Conservation (phyloP, 2,329 filamentous ascomycete genomes). For the Zymoseptoria ardabiliae region DNA sequence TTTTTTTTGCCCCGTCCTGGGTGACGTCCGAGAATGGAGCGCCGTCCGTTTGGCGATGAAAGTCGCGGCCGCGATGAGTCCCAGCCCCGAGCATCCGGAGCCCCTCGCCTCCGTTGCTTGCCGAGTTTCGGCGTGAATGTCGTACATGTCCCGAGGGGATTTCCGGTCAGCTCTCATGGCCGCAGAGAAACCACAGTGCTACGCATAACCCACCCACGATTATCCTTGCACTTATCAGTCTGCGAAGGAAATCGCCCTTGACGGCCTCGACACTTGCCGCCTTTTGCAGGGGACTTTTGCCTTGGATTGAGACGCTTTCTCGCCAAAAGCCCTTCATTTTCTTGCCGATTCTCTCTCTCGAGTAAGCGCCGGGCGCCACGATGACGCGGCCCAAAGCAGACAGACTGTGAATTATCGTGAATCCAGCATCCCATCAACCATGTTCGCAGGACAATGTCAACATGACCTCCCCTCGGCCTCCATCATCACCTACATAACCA, state of each 20-base stretch:
- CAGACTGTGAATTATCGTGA: conserved; percentile 7
- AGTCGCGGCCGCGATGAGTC: conserved; percentile 48
- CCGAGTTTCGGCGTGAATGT: conserved; percentile 48
- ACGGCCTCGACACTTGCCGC: conserved; percentile 41
- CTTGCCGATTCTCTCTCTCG: conserved; percentile 8
- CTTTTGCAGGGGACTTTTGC: conserved; percentile 33
- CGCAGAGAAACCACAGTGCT: too few relatives aligned
- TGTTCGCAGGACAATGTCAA: background rate
- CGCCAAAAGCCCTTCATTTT: conserved; percentile 11
- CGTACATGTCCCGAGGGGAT: conserved; percentile 40
- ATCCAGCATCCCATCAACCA: too few relatives aligned
- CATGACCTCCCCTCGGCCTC: conserved; percentile 5
- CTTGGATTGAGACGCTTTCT: conserved; percentile 7
- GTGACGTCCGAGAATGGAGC: conserved; percentile 50
- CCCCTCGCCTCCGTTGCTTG: conserved; percentile 39
- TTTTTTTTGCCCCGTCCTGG: too few relatives aligned
- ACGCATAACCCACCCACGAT: background rate
- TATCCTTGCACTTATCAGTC: conserved; percentile 39
- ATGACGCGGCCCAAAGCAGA: conserved; percentile 20
- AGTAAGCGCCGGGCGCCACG: conserved; percentile 19
- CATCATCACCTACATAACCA: conserved; percentile 16
- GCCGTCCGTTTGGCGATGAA: conserved; percentile 51
- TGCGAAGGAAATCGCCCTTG: conserved; percentile 40
- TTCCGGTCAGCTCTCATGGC: conserved; percentile 25
- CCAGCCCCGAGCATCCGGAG: conserved; percentile 49